Evolutionary conservation across 2,329 filamentous ascomycete genomes (phyloP), one percentile per base, ranked within the genome.

Genomic region (Teratosphaeria zuluensis): DNA sequence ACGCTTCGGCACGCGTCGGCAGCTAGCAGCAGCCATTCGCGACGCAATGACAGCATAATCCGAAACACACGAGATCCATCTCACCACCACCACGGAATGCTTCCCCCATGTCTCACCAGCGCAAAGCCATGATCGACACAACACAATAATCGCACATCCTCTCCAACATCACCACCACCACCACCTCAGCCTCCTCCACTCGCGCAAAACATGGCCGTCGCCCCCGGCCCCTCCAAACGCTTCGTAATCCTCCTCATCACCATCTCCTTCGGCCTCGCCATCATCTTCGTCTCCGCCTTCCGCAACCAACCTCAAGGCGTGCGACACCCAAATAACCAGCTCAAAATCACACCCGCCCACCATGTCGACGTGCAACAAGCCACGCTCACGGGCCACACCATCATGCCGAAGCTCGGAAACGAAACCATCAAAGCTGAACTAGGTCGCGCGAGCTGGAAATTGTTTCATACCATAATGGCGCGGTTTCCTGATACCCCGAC

Each of bases 371-470:
- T 65, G 38, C 54, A 62, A 58, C 53, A 64, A 42, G 62, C 69
- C 11, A 64, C 70, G 42, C 24, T 78, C 80, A 56, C 52, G 19
- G 88, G 88, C 58, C 84, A 84, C 58, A 86, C 85, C 3, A 92
- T 91, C 67, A 89, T 89, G 55, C 86, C 88, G 1, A 91, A 90
- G 74, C 77, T 94, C 56, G 89, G 89, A 69, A 94, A 94, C 74
- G 88, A 87, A 61, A 94, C 89, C 6, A 78, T 84, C 57, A 94
- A 92, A 72, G 84, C 81, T 61, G 84, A 87, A 71, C 76, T 87
- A 31, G 84, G 84, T 61, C 80, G 84, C 61, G 81, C 84, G 58
- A 80, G 83, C 38, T 87, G 84, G 84, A 84, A 85, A 67, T 78
- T 85, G 63, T 78, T 87, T 63, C 84, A 87, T 70, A 87, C 84